These are phyloP conservation scores for Colletotrichum eremochloae DNA, from an alignment of 2,329 filamentous ascomycete genomes.

Conservation along the genomic window DNA sequence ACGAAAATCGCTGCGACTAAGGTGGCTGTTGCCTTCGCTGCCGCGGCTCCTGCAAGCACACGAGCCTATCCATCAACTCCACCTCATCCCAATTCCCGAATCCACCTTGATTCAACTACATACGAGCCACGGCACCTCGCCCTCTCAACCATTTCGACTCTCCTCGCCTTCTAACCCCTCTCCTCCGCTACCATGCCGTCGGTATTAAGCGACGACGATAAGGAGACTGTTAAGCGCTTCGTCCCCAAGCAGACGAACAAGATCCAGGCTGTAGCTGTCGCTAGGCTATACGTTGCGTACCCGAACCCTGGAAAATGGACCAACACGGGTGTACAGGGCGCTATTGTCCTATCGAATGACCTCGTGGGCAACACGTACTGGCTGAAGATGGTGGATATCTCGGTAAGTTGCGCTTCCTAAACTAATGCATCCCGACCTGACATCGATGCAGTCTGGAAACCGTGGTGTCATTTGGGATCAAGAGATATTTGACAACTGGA, in stretches of 20 bases:
- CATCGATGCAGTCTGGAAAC: constrained; percentile 72
- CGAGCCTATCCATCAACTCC: constrained; percentile 34
- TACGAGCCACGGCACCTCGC: constrained; percentile 32
- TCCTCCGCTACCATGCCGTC: constrained; percentile 65
- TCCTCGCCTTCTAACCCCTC: constrained; percentile 22
- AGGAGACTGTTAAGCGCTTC: constrained; percentile 93
- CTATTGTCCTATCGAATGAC: constrained; percentile 91
- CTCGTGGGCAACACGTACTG: constrained; percentile 95
- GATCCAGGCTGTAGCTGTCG: constrained; percentile 95
- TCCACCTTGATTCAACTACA: constrained; percentile 40
- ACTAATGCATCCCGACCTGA: constrained; percentile 42
- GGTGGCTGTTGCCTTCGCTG: constrained; percentile 33
- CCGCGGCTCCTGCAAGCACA: constrained; percentile 38
- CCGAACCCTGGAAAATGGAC: constrained; percentile 90
- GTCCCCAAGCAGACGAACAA: constrained; percentile 97
- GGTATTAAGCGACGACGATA: constrained; percentile 91
- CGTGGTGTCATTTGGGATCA: constrained; percentile 96
- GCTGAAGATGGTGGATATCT: constrained; percentile 97
- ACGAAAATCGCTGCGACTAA: constrained; percentile 32
- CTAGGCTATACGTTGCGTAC: constrained; percentile 92
- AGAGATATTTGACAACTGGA: constrained; percentile 95
- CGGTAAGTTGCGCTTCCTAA: constrained; percentile 69
- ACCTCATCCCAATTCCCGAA: constrained; percentile 36
- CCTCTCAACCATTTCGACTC: constrained; percentile 15
- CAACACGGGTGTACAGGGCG: constrained; percentile 93